Base-by-base conservation (phyloP, 2,329 filamentous ascomycete genomes). In the Ascochyta koolunga region DNA sequence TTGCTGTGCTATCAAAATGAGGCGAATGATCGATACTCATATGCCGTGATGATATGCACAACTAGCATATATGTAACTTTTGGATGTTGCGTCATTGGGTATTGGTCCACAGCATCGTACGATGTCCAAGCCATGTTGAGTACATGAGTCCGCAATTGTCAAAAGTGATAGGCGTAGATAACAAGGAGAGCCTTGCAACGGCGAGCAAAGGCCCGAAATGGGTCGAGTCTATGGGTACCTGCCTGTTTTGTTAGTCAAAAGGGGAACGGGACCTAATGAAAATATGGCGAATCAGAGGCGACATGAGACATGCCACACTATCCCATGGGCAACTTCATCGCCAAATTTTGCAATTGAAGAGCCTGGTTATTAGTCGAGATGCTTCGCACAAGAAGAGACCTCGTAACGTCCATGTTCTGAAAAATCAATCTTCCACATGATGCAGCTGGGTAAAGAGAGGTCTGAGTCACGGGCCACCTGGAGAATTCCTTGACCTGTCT, bases 131-230 rank as follows among this genome's bases (percentile, higher is more conserved):
- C 46, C 51, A 36, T 50, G 40, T 45, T 54, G 45, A 48, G 51
- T 29, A 18, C 31, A n/a, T 25, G 40, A 49, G 27, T 45, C 45
- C 51, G 45, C 40, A 40, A 44, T 54, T 46, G 29, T 50, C 31
- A 18, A 21, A 38, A 29, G 36, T 54, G 51, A 50, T 50, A 41
- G 45, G 51, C 45, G 40, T 41, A 32, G 18, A 19, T 29, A 50
- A 40, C 35, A 50, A 46, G 51, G 44, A 39, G 41, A 40, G 32
- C 46, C 40, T 50, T 41, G 40, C 40, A 32, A 38, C 45, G 46
- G 46, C 40, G 38, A 42, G 40, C 35, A 54, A 50, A 50, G 51
- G 51, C 36, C 51, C 51, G 51, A 54, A 46, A 45, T 45, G 36
- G 51, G 31, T 39, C 45, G 18, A 40, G 40, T 22, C 27, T 38